These are phyloP conservation scores for Fusarium udum DNA, from an alignment of 2,329 filamentous ascomycete species.

Conservation along the genomic window DNA sequence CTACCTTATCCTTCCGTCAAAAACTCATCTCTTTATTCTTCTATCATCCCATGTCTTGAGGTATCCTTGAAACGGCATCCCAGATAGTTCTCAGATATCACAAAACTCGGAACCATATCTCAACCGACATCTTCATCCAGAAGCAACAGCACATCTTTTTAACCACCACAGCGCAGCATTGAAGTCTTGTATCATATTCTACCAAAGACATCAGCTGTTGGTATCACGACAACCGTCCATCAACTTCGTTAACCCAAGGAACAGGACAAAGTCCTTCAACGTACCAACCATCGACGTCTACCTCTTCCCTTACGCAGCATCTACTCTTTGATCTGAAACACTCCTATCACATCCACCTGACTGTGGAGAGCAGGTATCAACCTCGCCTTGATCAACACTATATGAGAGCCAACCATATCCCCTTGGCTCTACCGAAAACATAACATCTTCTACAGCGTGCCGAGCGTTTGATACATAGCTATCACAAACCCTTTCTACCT, in stretches of 20 bases:
- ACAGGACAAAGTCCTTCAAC: too few relatives aligned
- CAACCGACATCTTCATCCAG: background rate
- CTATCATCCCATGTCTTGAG: background rate
- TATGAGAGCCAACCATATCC: background rate
- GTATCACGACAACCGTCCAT: background rate
- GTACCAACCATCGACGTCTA: background rate
- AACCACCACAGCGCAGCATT: too few relatives aligned
- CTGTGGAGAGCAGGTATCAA: background rate
- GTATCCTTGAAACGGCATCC: rapidly evolving
- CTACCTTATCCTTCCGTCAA: background rate
- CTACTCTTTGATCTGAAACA: background rate
- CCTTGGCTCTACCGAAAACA: background rate
- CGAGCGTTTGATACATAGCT: background rate
- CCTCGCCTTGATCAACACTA: background rate
- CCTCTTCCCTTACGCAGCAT: background rate
- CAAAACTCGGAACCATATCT: background rate
- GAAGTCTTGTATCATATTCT: too few relatives aligned
- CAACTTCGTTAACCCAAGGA: too few relatives aligned
- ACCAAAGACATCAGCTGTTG: background rate
- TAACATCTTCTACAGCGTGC: background rate
- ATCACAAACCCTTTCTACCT: background rate
- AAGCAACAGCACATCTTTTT: too few relatives aligned
- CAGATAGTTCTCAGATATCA: background rate
- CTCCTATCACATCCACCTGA: background rate
- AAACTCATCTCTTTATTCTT: rapidly evolving